These are phyloP conservation scores for Zangia roseola DNA, from an alignment of 768 basidiomycete genomes.

Conservation along the genomic window DNA sequence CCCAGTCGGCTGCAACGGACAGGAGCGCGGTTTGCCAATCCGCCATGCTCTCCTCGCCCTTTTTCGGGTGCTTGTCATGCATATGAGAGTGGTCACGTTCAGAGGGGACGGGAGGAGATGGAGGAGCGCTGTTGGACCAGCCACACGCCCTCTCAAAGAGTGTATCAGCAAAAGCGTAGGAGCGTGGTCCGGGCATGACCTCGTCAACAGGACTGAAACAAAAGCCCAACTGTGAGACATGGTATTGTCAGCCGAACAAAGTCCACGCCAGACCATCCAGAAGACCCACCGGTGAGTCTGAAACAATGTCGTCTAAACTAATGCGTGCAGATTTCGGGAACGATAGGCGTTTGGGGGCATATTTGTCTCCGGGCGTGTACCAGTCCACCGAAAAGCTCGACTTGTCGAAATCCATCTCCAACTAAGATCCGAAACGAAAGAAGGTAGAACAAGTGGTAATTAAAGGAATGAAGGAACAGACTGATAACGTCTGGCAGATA, in stretches of 20 bases:
- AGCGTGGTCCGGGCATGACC: constrained; percentile 2
- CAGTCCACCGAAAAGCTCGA: constrained; percentile 32
- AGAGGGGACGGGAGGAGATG: constrained; percentile 6
- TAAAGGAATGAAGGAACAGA: constrained; percentile 8
- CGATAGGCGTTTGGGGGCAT: constrained; percentile 26
- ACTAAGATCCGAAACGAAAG: not conserved
- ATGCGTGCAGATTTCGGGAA: constrained; percentile 35
- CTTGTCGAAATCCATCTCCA: constrained; percentile 33
- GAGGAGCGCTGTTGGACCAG: constrained; percentile 20
- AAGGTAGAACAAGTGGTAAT: not conserved
- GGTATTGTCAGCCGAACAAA: constrained; percentile 7
- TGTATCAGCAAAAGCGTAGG: constrained; percentile 16
- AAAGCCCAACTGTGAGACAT: constrained; percentile 18
- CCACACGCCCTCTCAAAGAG: constrained; percentile 18
- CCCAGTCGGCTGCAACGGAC: constrained; percentile 21
- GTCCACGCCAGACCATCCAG: not conserved
- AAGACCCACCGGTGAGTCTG: constrained; percentile 27
- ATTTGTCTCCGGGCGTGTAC: constrained; percentile 30
- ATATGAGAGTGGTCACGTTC: constrained; percentile 7
- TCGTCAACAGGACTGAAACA: constrained; percentile 24
- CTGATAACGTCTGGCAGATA: constrained; percentile 3
- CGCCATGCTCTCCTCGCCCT: not conserved
- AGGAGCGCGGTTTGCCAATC: constrained; percentile 9
- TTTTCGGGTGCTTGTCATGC: constrained; percentile 6
- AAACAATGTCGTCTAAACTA: constrained; percentile 30